Base-by-base conservation (phyloP, 768 basidiomycete species). In the Serendipita sp. region DNA sequence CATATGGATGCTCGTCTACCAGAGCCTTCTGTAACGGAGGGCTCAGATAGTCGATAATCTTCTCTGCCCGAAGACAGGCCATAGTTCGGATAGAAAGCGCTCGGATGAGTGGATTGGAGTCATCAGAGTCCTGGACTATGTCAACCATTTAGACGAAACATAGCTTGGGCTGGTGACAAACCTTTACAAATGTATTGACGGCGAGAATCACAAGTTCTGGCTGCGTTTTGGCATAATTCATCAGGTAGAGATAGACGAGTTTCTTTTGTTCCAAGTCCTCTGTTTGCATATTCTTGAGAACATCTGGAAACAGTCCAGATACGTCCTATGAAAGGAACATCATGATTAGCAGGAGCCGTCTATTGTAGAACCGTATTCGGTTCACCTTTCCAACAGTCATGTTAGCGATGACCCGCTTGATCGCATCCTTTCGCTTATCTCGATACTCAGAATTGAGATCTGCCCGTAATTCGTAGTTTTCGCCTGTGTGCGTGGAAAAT, bases 221-320 rank as follows among this genome's bases (percentile, higher is more conserved):
- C 72, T 99, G 96, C 0, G 95, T 94, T 73, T 96, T 96, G 38
- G 95, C 95, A 69, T 98, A 99, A 78, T 99, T 99, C 89, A 98
- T 97, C 66, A 99, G 85, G 75, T 97, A 97, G 28, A 96, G 83
- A 71, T 96, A 98, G n/a, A 98, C 96, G 38, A 99, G 88, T 76
- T 99, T 98, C 84, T 98, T 99, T 78, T 98, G 96, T 75, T 99
- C 96, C 64, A 99, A 83, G 74, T 98, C 95, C 63, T 99, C 95
- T 30, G 96, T 98, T 77, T 98, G 95, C 94, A 93, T 96, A 76
- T 97, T 97, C 81, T 96, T 96, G 72, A 99, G 85, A 35, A 98
- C 95, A 75, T 98, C 92, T 5, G 95, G 94, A 73, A 98, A 97
- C 69, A 98, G 83, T 24, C 94, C 93, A 71, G 87, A 88, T 76